Percentiles rank a stretch among this genome's conserved stretches.
These are phyloP conservation scores for Glycine tomentella DNA, from an alignment of 306 rosid species.

Conservation along the genomic window DNA sequence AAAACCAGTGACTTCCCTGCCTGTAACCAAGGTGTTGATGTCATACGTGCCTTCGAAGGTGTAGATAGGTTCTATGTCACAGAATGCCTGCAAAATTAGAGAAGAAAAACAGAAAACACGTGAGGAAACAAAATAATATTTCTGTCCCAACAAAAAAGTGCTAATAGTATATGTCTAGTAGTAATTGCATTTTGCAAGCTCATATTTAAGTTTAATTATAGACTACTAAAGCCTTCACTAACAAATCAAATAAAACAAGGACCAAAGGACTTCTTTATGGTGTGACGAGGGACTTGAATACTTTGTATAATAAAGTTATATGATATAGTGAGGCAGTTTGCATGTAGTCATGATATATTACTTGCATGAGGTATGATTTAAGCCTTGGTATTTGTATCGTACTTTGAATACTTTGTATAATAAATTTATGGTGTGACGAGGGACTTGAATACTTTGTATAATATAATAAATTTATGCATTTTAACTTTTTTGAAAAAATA, in stretches of 20 bases:
- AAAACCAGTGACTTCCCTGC: constrained; percentile 78
- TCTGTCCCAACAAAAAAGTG: constrained; percentile 11
- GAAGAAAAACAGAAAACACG: constrained; percentile 1
- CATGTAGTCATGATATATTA: background rate
- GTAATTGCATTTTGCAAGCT: background rate
- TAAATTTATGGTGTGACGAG: background rate
- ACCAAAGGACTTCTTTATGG: background rate
- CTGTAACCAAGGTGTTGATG: constrained; percentile 79
- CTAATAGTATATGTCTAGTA: background rate
- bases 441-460: background rate
- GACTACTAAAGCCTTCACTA: constrained; percentile 9
- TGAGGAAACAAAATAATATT: background rate
- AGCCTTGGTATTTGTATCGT: background rate
- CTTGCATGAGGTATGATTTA: background rate
- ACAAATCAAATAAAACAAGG: constrained; percentile 11
- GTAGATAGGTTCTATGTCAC: constrained; percentile 91
- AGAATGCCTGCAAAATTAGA: constrained; percentile 70
- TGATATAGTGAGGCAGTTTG: background rate
- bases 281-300: background rate
- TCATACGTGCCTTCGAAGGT: constrained; percentile 90
- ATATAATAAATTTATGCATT: background rate
- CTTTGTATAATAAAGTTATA: background rate
- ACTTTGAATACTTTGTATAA: no score
- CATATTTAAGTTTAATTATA: background rate
- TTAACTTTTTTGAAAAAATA: no score